Conservation (phyloP, 2,329 filamentous ascomycete species). For the Clathrospora elynae region DNA sequence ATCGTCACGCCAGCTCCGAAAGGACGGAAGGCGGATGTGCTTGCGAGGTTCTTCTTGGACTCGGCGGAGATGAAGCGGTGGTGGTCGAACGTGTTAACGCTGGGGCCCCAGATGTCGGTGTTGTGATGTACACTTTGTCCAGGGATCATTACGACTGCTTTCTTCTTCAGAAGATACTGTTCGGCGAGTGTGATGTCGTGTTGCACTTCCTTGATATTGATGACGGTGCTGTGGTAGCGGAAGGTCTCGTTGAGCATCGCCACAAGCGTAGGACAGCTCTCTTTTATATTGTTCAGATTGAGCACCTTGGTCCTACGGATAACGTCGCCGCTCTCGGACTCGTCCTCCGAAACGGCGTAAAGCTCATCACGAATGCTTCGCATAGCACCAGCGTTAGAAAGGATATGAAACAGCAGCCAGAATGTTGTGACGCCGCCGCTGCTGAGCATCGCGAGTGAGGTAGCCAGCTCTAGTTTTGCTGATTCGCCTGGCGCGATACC, state of each 20-base stretch:
- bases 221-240: constrained; percentile 47
- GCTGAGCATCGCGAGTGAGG: constrained; percentile 49
- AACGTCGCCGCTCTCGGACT: neutral
- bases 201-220: constrained; percentile 46
- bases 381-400: constrained; percentile 41
- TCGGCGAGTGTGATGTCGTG: constrained; percentile 43
- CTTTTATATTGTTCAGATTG: constrained; percentile 44
- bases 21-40: constrained; percentile 38
- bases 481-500: constrained; percentile 47
- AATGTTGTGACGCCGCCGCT: constrained; percentile 51
- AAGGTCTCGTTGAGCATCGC: constrained; percentile 53
- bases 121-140: constrained; percentile 41
- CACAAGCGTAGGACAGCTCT: constrained; percentile 47
- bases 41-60: constrained; percentile 20
- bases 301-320: constrained; percentile 17
- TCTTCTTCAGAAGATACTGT: constrained; percentile 47
- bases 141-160: constrained; percentile 45
- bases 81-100: constrained; percentile 42
- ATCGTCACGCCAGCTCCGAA: constrained; percentile 46
- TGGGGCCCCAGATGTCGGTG: constrained; percentile 40
- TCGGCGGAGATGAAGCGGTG: constrained; percentile 35
- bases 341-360: constrained; percentile 4
- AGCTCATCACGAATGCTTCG: constrained; percentile 43
- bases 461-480: constrained; percentile 51
- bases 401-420: constrained; percentile 50